Conservation (phyloP, 805 yeast species). For the Diddensiella transvaalensis region DNA sequence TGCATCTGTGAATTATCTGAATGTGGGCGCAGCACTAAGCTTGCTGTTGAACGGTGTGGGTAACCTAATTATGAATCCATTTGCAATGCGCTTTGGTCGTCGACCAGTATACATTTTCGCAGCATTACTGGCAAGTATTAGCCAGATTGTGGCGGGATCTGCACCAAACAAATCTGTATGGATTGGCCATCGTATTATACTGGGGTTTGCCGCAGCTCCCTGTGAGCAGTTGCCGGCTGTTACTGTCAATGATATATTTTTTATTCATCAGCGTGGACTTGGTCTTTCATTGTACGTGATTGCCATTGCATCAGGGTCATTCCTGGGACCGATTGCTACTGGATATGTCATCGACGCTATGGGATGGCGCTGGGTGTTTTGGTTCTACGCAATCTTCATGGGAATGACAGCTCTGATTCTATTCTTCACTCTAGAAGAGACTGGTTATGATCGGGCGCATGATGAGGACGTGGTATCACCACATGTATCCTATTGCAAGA, state of each 20-base stretch:
- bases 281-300: slow-evolving; percentile 49
- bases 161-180: slow-evolving; percentile 33
- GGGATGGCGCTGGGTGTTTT: too few relatives aligned
- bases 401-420: background rate
- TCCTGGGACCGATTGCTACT: slow-evolving; percentile 56
- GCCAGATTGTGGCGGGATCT: slow-evolving; percentile 34
- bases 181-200: too few relatives aligned
- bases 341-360: slow-evolving; percentile 49
- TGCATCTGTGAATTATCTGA: too few relatives aligned
- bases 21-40: too few relatives aligned
- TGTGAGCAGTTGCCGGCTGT: slow-evolving; percentile 50
- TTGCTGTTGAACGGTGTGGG: too few relatives aligned
- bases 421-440: background rate
- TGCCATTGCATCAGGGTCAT: slow-evolving; percentile 52
- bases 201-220: slow-evolving; percentile 34
- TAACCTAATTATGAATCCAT: slow-evolving; percentile 42
- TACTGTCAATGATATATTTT: slow-evolving; percentile 47
- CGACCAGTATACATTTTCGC: slow-evolving; percentile 40
- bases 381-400: background rate
- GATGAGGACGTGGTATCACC: background rate
- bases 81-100: slow-evolving; percentile 36
- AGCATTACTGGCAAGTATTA: slow-evolving; percentile 15
- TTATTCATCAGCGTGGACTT: slow-evolving; percentile 50
- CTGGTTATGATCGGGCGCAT: background rate
- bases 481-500: background rate